Conservation (phyloP, 768 basidiomycete species). For the Phylloporus rhodoxanthus region DNA sequence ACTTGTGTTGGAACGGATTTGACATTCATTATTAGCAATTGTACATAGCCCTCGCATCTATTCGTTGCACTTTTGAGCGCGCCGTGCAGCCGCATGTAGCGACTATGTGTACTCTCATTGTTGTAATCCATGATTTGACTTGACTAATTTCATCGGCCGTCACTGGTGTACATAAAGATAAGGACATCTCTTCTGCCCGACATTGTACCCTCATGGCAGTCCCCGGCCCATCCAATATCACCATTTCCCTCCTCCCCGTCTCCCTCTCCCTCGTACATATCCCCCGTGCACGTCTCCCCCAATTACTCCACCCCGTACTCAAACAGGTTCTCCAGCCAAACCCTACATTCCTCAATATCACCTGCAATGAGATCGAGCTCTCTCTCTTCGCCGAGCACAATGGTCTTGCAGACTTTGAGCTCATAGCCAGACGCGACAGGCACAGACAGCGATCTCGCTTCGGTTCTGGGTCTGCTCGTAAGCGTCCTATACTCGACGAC, state of each 20-base stretch:
- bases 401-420: slow-evolving; percentile 53
- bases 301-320: slow-evolving; percentile 56
- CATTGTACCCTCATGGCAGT: slow-evolving; percentile 20
- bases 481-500: slow-evolving; percentile 21
- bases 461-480: slow-evolving; percentile 31
- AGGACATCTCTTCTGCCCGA: neutral
- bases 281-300: slow-evolving; percentile 59
- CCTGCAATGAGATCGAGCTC: slow-evolving; percentile 76
- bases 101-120: slow-evolving; percentile 7
- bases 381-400: slow-evolving; percentile 63
- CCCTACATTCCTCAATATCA: slow-evolving; percentile 67
- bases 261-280: slow-evolving; percentile 70
- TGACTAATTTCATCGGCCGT: neutral
- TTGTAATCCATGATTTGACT: slow-evolving; percentile 4
- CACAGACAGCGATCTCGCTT: slow-evolving; percentile 40
- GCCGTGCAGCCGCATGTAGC: slow-evolving; percentile 5
- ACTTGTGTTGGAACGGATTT: slow-evolving; percentile 8
- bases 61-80: neutral
- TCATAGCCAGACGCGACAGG: slow-evolving; percentile 53
- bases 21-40: neutral
- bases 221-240: slow-evolving; percentile 34
- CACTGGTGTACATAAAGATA: slow-evolving; percentile 11
- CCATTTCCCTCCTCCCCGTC: slow-evolving; percentile 67
- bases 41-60: neutral
- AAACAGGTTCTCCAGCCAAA: slow-evolving; percentile 62